Evolutionary conservation across 768 basidiomycete genomes (phyloP).

Genomic region (Auricularia cornea): DNA sequence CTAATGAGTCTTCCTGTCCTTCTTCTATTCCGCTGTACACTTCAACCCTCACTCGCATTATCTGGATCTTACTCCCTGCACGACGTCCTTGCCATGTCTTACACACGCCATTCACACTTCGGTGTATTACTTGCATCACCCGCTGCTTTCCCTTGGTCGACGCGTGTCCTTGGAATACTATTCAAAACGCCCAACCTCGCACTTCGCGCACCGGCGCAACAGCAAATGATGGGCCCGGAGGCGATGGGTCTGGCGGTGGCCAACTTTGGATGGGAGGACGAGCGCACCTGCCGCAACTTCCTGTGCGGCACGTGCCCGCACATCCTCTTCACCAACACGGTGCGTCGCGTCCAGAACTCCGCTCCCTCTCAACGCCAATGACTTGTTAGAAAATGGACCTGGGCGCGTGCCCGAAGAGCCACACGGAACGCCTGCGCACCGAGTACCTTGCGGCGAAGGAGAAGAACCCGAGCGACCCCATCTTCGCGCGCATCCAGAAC

Average conservation of each 20-base stretch:
- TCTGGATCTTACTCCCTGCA: too few relatives aligned
- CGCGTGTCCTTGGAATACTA: too few relatives aligned
- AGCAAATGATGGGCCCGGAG: slow-evolving; percentile 99
- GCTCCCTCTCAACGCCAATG: not conserved
- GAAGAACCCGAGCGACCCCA: slow-evolving; percentile 66
- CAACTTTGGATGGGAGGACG: slow-evolving; percentile 89
- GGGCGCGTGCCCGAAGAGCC: slow-evolving; percentile 93
- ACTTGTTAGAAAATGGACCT: slow-evolving; percentile 92
- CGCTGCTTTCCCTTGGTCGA: not conserved
- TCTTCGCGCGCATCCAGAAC: slow-evolving; percentile 81
- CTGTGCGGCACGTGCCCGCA: slow-evolving; percentile 98
- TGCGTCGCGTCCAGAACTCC: slow-evolving; percentile 31
- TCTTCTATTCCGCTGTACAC: too few relatives aligned
- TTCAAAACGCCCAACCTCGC: too few relatives aligned
- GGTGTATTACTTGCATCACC: not conserved
- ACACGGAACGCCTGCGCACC: slow-evolving; percentile 87
- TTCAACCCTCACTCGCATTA: too few relatives aligned
- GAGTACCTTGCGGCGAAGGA: slow-evolving; percentile 79
- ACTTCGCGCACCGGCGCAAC: too few relatives aligned
- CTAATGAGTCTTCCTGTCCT: too few relatives aligned
- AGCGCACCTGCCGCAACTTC: slow-evolving; percentile 98
- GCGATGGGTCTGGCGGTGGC: slow-evolving; percentile 94
- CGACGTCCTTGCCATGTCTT: too few relatives aligned
- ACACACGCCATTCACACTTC: too few relatives aligned
- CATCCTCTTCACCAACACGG: slow-evolving; percentile 94